Evolutionary conservation across 352 stramenopile species (phyloP).

Genomic region (Phytophthora pistaciae): DNA sequence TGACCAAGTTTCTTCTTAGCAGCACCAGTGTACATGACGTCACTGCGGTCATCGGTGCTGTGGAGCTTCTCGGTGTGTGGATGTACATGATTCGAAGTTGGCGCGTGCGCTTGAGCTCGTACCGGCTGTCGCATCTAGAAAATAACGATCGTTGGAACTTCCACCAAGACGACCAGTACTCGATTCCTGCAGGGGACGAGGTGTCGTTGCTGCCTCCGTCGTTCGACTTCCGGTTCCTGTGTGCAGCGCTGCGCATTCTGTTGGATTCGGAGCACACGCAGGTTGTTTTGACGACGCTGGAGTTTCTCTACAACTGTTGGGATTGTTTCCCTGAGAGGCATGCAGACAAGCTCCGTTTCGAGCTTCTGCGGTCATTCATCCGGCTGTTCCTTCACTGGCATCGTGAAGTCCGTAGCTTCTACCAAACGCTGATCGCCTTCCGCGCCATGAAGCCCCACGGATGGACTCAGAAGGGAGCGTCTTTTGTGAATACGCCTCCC

Average conservation of each 20-base stretch:
- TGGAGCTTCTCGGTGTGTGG: conserved; percentile 90
- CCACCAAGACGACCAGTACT: conserved; percentile 91
- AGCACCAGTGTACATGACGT: conserved; percentile 91
- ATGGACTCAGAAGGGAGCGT: conserved; percentile 87
- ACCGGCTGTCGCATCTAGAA: conserved; percentile 87
- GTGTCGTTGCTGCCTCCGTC: conserved; percentile 86
- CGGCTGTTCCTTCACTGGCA: conserved; percentile 90
- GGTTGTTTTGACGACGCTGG: conserved; percentile 86
- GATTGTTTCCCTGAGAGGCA: conserved; percentile 91
- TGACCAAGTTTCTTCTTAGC: conserved; percentile 91
- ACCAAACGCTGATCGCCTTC: conserved; percentile 87
- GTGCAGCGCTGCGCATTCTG: conserved; percentile 81
- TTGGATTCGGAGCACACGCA: conserved; percentile 88
- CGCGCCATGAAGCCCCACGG: conserved; percentile 87
- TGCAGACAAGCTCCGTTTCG: conserved; percentile 87
- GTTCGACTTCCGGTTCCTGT: conserved; percentile 91
- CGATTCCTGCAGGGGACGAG: conserved; percentile 87
- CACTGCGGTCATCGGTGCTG: conserved; percentile 85
- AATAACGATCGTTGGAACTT: conserved; percentile 94
- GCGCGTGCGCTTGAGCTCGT: conserved; percentile 87
- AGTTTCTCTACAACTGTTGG: conserved; percentile 93
- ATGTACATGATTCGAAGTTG: conserved; percentile 94
- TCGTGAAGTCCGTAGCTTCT: conserved; percentile 89
- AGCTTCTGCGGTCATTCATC: conserved; percentile 82
- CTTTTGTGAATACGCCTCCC: conserved; percentile 88